A percentile compares a stretch with the other conserved stretches of the same genome.
phyloP scores from a whole-genome alignment of 1,284 basidiomycete species.

The Hortiboletus rubellus region DNA sequence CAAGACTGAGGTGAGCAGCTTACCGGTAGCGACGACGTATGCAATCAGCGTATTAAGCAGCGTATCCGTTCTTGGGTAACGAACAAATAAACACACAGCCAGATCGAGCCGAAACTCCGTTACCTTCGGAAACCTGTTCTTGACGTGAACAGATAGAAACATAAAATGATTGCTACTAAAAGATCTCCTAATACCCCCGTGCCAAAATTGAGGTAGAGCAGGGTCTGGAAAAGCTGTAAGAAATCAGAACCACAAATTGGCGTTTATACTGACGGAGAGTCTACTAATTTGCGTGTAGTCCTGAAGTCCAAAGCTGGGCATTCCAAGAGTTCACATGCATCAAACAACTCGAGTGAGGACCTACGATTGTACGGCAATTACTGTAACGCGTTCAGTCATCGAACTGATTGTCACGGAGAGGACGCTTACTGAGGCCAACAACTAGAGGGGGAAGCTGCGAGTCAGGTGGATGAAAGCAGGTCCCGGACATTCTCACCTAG shows the following conservation, averaged over 20 bases:
- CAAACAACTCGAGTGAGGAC: conserved; percentile 16
- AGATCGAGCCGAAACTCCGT: neutral
- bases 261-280: conserved; percentile 36
- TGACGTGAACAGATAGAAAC: conserved; percentile 41
- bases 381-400: conserved; percentile 27
- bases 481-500: conserved; percentile 37
- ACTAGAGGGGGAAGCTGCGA: conserved; percentile 24
- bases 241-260: neutral
- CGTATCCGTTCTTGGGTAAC: conserved; percentile 41
- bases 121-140: conserved; percentile 46
- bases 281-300: conserved; percentile 34
- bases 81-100: neutral
- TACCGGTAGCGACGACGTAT: conserved; percentile 49
- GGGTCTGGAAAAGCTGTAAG: conserved; percentile 28
- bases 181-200: conserved; percentile 44
- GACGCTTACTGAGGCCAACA: conserved; percentile 40
- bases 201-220: conserved; percentile 46
- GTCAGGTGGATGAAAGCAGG: neutral
- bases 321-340: neutral
- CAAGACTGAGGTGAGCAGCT: conserved; percentile 6
- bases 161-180: conserved; percentile 43
- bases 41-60: conserved; percentile 44
- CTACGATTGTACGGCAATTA: conserved; percentile 45
- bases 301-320: conserved; percentile 36
- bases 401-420: neutral